Conservation (phyloP, 2,329 filamentous ascomycete genomes). For the Talaromyces sp. region DNA sequence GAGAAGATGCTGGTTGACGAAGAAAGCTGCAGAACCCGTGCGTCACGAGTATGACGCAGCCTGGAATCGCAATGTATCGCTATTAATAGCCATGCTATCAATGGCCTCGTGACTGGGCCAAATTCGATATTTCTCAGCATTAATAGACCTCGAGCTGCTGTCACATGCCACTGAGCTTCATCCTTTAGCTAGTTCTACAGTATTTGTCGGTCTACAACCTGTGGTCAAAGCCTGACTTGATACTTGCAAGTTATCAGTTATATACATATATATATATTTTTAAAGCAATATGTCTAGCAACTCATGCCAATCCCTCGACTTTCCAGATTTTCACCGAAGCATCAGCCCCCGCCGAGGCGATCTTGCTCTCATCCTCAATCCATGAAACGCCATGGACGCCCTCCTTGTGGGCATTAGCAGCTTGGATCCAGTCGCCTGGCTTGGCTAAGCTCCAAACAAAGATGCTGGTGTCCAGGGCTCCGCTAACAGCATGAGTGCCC, state of each 20-base stretch:
- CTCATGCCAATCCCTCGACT: slow-evolving; percentile 49
- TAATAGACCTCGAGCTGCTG: background rate
- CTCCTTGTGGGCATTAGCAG: slow-evolving; percentile 88
- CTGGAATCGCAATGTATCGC: background rate
- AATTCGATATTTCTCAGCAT: background rate
- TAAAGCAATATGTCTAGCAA: background rate
- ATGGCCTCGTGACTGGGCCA: background rate
- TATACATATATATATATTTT: too few relatives aligned
- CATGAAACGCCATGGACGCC: slow-evolving; percentile 85
- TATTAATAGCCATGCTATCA: background rate
- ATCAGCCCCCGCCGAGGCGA: slow-evolving; percentile 80
- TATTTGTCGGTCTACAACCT: background rate
- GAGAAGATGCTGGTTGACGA: background rate
- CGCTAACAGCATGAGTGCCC: slow-evolving; percentile 74
- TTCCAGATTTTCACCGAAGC: slow-evolving; percentile 88
- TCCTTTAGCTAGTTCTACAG: background rate
- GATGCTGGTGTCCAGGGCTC: slow-evolving; percentile 83
- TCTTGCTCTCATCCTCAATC: slow-evolving; percentile 59
- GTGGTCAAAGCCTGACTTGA: background rate
- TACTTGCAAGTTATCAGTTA: background rate
- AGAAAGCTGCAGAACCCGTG: background rate
- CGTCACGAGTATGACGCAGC: background rate
- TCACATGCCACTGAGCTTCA: background rate
- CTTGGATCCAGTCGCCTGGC: slow-evolving; percentile 79
- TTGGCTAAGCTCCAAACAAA: slow-evolving; percentile 84